Evolutionary conservation across 345 rosid genomes (phyloP).

Genomic region (Trapa incisa): DNA sequence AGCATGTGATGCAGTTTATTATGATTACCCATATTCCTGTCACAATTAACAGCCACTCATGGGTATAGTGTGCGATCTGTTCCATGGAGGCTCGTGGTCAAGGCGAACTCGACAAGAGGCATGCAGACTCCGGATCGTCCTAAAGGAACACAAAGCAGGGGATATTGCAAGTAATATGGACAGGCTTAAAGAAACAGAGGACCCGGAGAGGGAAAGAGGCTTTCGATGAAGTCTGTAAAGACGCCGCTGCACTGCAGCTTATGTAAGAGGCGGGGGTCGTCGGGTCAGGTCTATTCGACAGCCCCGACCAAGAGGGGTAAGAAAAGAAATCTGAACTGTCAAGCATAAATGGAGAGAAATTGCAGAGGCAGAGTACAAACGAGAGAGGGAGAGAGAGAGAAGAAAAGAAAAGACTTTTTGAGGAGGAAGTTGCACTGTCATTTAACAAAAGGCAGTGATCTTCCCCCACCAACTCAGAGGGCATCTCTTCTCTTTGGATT

Average conservation of each 20-base stretch:
- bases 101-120: background rate
- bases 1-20: background rate
- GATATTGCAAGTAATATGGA: background rate
- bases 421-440: background rate
- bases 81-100: background rate
- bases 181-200: background rate
- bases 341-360: constrained; percentile 8
- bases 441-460: background rate
- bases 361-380: background rate
- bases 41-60: background rate
- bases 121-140: background rate
- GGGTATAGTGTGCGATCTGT: background rate
- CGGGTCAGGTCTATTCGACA: background rate
- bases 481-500: background rate
- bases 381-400: background rate
- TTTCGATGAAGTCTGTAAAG: background rate
- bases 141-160: background rate
- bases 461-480: too few species aligned
- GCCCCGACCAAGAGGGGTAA: background rate
- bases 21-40: background rate
- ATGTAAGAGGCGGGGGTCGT: background rate
- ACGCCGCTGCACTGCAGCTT: background rate
- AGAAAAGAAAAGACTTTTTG: background rate
- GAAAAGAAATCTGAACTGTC: background rate
- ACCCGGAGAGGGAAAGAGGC: background rate